Conservation (phyloP, 257 asterid genomes). For the Solanum clarkiae region DNA sequence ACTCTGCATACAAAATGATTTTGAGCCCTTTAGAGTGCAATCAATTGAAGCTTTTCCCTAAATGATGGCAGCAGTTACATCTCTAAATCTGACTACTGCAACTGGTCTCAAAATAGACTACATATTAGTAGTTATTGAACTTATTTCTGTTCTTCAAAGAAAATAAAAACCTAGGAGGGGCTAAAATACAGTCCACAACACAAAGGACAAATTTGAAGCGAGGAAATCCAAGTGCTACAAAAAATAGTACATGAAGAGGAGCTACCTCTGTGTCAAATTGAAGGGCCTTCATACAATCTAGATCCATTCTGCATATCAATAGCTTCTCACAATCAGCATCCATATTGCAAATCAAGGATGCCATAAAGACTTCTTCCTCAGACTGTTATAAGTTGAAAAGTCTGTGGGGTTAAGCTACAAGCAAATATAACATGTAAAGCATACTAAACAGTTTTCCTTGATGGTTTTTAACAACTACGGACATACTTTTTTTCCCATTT, state of each 20-base stretch:
- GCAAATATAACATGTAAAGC: not conserved
- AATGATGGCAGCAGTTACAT: not conserved
- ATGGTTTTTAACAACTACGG: not conserved
- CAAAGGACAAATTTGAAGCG: not conserved
- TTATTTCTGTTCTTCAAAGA: not conserved
- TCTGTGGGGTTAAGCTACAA: not conserved
- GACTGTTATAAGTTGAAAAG: constrained; percentile 28
- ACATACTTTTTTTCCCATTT: not conserved
- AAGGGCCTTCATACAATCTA: constrained; percentile 68
- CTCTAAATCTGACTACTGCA: not conserved
- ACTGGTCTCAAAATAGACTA: not conserved
- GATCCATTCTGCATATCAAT: constrained; percentile 87
- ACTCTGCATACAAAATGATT: constrained; percentile 19
- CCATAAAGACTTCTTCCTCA: constrained; percentile 74
- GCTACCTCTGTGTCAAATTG: constrained; percentile 82
- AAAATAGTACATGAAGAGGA: not conserved
- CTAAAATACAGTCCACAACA: not conserved
- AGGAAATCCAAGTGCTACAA: not conserved
- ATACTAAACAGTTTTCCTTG: not conserved
- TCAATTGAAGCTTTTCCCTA: not conserved
- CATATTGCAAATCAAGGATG: constrained; percentile 82
- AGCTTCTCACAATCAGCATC: constrained; percentile 64
- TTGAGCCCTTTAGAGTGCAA: constrained; percentile 7
- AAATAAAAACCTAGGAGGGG: not conserved
- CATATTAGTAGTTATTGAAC: not conserved